phyloP scores from a whole-genome alignment of 495 filamentous ascomycete genomes.

The Astrothelium subdiscretum region DNA sequence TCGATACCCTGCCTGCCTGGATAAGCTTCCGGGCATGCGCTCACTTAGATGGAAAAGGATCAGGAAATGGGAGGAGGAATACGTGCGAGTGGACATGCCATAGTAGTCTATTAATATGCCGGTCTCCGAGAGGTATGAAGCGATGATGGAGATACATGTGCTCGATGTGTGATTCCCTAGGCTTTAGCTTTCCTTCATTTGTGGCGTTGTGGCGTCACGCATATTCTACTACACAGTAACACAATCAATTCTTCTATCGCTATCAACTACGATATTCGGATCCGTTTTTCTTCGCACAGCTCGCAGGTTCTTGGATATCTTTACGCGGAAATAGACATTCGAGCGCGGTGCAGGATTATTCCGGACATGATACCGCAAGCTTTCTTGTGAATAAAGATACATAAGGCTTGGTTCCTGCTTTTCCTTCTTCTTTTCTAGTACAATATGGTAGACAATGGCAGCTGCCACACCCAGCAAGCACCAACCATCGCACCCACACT shows the following conservation, averaged over 20 bases:
- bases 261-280: not conserved
- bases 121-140: not conserved
- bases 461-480: slow-evolving; percentile 16
- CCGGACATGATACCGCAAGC: too few species aligned
- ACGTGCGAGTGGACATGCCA: not conserved
- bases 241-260: not conserved
- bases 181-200: not conserved
- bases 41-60: not conserved
- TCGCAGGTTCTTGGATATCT: not conserved
- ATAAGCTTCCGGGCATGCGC: not conserved
- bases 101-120: not conserved
- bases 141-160: not conserved
- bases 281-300: not conserved
- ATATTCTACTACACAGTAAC: not conserved
- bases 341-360: too few species aligned
- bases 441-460: not conserved
- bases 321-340: not conserved
- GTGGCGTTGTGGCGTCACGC: not conserved
- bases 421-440: too few species aligned
- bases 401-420: too few species aligned
- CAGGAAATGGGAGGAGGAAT: not conserved
- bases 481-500: slow-evolving; percentile 64
- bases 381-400: too few species aligned
- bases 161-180: not conserved
- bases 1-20: not conserved